Conservation (phyloP, 1,284 basidiomycete species). For the Afroboletus lepidellus region DNA sequence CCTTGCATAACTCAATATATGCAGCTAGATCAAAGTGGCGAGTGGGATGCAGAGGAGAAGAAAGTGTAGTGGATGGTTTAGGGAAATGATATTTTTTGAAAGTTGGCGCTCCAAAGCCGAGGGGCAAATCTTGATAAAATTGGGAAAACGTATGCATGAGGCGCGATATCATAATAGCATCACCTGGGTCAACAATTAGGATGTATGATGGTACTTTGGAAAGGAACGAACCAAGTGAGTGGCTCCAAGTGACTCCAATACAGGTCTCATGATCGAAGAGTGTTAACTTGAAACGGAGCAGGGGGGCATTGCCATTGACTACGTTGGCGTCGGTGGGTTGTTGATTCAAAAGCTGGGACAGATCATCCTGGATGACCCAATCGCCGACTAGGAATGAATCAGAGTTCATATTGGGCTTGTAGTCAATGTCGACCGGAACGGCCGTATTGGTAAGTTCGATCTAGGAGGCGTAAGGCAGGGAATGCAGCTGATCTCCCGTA, state of each 20-base stretch:
- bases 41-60: constrained; percentile 1
- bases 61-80: not conserved
- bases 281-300: constrained; percentile 31
- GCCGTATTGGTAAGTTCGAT: constrained; percentile 21
- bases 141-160: constrained; percentile 28
- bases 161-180: constrained; percentile 22
- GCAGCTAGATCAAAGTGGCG: not conserved
- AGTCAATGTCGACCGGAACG: constrained; percentile 15
- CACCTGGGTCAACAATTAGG: constrained; percentile 21
- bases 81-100: constrained; percentile 23
- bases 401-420: not conserved
- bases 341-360: constrained; percentile 18
- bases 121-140: constrained; percentile 18
- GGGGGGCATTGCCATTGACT: constrained; percentile 12
- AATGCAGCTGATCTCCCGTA: not conserved
- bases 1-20: not conserved
- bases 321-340: not conserved
- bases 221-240: constrained; percentile 14
- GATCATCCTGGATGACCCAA: constrained; percentile 27
- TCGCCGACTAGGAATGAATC: constrained; percentile 11
- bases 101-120: constrained; percentile 5
- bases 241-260: constrained; percentile 35
- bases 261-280: constrained; percentile 22
- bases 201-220: not conserved
- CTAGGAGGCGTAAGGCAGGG: constrained; percentile 9